phyloP scores from a whole-genome alignment of 345 rosid species.

The Xanthoceras sorbifolium region DNA sequence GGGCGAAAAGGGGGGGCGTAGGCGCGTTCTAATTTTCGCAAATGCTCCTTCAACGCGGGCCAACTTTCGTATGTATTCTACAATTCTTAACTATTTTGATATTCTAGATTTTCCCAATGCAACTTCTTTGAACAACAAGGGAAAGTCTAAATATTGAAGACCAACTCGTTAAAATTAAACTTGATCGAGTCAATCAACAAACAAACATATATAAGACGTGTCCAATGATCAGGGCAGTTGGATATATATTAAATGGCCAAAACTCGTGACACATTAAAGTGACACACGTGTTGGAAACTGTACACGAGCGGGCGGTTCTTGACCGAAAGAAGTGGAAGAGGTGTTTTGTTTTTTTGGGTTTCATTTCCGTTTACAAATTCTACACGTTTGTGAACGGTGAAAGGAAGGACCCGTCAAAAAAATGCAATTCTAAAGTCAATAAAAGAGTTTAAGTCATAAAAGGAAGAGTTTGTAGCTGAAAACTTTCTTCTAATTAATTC shows the following conservation, averaged over 20 bases:
- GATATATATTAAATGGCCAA: neutral
- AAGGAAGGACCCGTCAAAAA: conserved; percentile 34
- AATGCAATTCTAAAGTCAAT: conserved; percentile 26
- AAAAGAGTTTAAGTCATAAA: conserved; percentile 13
- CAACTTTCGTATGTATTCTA: too few species aligned
- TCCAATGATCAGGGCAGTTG: neutral
- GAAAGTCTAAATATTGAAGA: neutral
- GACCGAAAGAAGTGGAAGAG: conserved; percentile 21
- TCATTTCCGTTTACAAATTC: neutral
- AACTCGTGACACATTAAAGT: too few species aligned
- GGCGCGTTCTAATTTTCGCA: too few species aligned
- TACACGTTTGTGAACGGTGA: conserved; percentile 36
- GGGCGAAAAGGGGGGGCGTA: too few species aligned
- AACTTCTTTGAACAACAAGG: neutral
- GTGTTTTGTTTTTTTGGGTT: neutral
- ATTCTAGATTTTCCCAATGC: too few species aligned
- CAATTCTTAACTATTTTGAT: too few species aligned
- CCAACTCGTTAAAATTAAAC: neutral
- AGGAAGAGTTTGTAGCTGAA: neutral
- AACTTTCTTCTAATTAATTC: conserved; percentile 10
- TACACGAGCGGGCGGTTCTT: neutral
- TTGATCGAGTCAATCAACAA: neutral
- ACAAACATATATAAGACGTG: neutral
- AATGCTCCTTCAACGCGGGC: too few species aligned
- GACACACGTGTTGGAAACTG: conserved; percentile 24